A percentile compares a stretch with the other conserved stretches of the same genome.
Conservation (phyloP, 768 basidiomycete species). For the Macrolepiota albuminosa region DNA sequence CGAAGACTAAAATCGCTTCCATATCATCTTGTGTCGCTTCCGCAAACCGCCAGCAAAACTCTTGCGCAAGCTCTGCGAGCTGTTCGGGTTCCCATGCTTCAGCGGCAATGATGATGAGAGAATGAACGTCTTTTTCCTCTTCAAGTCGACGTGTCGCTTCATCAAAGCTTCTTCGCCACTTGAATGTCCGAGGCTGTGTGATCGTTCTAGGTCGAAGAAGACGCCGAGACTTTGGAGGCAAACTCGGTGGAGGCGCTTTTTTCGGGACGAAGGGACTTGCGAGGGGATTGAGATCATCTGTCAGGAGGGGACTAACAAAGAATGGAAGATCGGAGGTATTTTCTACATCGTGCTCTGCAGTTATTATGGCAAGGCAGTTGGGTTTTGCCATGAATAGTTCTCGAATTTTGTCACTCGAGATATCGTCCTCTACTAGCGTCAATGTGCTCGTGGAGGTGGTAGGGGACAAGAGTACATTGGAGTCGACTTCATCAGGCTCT, state of each 20-base stretch:
- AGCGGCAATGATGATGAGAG: conserved; percentile 10
- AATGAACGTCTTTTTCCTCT: conserved; percentile 8
- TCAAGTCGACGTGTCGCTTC: conserved; percentile 4
- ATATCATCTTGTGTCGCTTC: conserved; percentile 8
- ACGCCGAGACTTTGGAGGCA: conserved; percentile 6
- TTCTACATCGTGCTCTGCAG: background rate
- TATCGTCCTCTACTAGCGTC: conserved; percentile 9
- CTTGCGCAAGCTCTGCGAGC: conserved; percentile 16
- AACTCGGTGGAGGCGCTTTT: background rate
- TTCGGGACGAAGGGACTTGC: conserved; percentile 10
- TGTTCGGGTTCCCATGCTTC: conserved; percentile 12
- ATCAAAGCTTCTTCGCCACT: conserved; percentile 13
- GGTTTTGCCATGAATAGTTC: conserved; percentile 10
- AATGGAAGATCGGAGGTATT: background rate
- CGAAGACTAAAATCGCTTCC: conserved; percentile 7
- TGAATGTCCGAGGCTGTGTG: conserved; percentile 8
- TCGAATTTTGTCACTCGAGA: background rate
- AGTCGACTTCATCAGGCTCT: background rate
- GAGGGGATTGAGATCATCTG: conserved; percentile 9
- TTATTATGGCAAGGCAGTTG: background rate
- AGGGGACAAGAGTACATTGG: conserved; percentile 3
- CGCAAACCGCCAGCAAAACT: conserved; percentile 13
- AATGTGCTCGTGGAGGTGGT: conserved; percentile 8
- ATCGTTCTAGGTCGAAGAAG: conserved; percentile 12
- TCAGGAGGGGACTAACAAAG: conserved; percentile 1